Base-by-base conservation (phyloP, 306 rosid species). In the Mimosa bimucronata region DNA sequence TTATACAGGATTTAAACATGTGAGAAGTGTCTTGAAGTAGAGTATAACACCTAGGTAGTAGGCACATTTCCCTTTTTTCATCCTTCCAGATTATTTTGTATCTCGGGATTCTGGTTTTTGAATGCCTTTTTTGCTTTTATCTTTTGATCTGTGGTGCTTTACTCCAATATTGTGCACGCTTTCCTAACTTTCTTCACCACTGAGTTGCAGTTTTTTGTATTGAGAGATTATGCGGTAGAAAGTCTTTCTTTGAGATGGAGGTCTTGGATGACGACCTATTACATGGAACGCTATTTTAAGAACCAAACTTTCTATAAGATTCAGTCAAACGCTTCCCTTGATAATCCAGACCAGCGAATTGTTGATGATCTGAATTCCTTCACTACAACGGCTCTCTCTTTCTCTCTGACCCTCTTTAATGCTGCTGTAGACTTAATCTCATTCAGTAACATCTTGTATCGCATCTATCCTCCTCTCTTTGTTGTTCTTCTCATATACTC, bases 221-320 rank as follows among this genome's bases (percentile, higher is more conserved):
- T 91, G 90, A 86, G 96, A 89, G 97, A 95, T 81, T 95, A 92
- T 78, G 98, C 94, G 34, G 86, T 90, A 84, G 97, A 92, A 25
- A 91, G 89, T 45, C 96, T 95, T 80, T 84, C 98, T 68, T 83
- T 95, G 90, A 91, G 98, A 83, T 95, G 98, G 98, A 92, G 98
- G 79, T 90, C 98, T 76, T 95, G 98, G 98, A 92, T 95, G 98
- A 95, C 98, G 12, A 89, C 88, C 78, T 85, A 88, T 81, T 95
- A 95, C 88, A 90, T 92, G 90, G 89, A 95, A 76, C 98, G 98
- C 79, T 95, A 92, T 82, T 84, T 95, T 53, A 91, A 87, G 84
- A 80, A 92, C 82, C 98, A 85, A 72, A 89, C 94, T 41, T 95
- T 92, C 89, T 95, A 95, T 86, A 92, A 88, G 87, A 87, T 95